These are phyloP conservation scores for Tulasnella sp. DNA, from an alignment of 768 basidiomycete species.

Conservation along the genomic window DNA sequence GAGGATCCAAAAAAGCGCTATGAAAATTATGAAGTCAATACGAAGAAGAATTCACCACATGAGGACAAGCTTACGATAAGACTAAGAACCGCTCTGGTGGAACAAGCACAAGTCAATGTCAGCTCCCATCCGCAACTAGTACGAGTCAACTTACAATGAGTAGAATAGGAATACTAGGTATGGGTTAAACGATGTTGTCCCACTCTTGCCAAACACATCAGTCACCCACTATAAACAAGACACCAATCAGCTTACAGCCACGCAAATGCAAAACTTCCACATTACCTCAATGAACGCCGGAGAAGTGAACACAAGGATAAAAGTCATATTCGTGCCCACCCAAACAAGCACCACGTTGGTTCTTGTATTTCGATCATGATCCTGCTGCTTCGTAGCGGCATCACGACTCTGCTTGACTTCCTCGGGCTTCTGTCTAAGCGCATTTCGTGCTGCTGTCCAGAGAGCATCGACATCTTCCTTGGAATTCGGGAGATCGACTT, in stretches of 20 bases:
- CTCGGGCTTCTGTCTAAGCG: constrained; percentile 55
- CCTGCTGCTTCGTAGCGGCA: constrained; percentile 77
- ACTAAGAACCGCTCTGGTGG: constrained; percentile 7
- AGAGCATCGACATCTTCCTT: constrained; percentile 80
- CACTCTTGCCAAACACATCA: constrained; percentile 4
- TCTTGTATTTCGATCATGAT: constrained; percentile 70
- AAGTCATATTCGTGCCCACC: constrained; percentile 70
- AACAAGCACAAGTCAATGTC: background rate
- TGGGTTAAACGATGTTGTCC: constrained; percentile 63
- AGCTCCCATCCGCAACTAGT: background rate
- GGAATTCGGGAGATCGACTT: constrained; percentile 69
- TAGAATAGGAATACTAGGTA: constrained; percentile 76
- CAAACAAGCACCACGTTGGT: constrained; percentile 72
- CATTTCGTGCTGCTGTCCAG: constrained; percentile 62
- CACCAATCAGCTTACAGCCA: background rate
- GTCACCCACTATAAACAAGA: constrained; percentile 7
- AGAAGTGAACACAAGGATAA: constrained; percentile 54
- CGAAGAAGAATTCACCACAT: background rate
- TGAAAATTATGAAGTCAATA: background rate
- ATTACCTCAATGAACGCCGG: constrained; percentile 42
- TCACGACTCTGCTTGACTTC: constrained; percentile 71
- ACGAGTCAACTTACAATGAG: constrained; percentile 26
- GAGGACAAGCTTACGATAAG: constrained; percentile 4
- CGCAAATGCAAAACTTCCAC: background rate
- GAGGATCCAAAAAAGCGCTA: constrained; percentile 14